Percentiles rank a stretch among this genome's conserved stretches.
Conservation (phyloP, 1,139 yeast species). For the Kodamaea suecica region DNA sequence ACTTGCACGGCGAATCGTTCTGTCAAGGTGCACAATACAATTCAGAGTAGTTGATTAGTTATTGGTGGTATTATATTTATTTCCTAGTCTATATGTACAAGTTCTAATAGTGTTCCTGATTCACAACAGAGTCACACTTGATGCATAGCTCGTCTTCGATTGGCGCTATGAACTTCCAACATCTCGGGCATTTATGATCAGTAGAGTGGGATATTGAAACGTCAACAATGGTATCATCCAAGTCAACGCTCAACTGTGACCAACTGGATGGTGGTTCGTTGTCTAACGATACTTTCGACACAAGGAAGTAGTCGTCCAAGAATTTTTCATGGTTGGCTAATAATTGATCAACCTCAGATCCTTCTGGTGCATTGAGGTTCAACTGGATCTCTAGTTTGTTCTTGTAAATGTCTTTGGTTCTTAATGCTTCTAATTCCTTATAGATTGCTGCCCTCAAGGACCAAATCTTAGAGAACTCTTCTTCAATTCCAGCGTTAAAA, state of each 20-base stretch:
- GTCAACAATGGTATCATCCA: conserved; percentile 27
- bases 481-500: conserved; percentile 29
- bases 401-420: conserved; percentile 42
- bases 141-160: conserved; percentile 55
- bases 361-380: conserved; percentile 24
- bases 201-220: conserved; percentile 45
- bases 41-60: no score
- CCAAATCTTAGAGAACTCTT: conserved; percentile 42
- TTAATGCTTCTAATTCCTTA: conserved; percentile 32
- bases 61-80: no score
- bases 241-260: conserved; percentile 15
- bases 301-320: conserved; percentile 61
- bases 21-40: no score
- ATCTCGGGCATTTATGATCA: conserved; percentile 76
- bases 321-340: conserved; percentile 25
- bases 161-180: conserved; percentile 77
- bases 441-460: conserved; percentile 49
- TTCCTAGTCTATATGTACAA: background rate
- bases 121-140: conserved; percentile 53
- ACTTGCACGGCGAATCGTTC: no score
- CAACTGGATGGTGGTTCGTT: conserved; percentile 1
- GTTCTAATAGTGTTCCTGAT: background rate
- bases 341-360: conserved; percentile 10
- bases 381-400: conserved; percentile 64
- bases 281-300: conserved; percentile 51